A percentile compares a stretch with the other conserved stretches of the same genome.
Evolutionary conservation across 2,329 filamentous ascomycete genomes (phyloP).

Genomic region (Fusarium sp.): DNA sequence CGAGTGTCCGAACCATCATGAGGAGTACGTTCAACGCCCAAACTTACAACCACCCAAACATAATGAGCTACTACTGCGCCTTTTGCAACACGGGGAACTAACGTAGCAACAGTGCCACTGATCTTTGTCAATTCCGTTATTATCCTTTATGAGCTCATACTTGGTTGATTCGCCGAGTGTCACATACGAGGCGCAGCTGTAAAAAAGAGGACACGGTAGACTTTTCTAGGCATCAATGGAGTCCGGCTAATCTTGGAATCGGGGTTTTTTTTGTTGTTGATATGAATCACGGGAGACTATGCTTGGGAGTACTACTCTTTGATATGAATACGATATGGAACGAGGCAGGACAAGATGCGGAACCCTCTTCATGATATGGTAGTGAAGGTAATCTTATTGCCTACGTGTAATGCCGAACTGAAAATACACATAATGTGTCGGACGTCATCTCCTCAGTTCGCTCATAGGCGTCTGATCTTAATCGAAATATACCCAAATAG

Average conservation of each 20-base stretch:
- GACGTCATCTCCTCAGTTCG: background rate
- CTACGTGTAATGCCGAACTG: background rate
- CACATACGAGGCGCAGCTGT: background rate
- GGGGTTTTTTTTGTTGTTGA: conserved; percentile 31
- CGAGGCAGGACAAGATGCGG: background rate
- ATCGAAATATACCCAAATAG: conserved; percentile 14
- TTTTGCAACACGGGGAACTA: background rate
- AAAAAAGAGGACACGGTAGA: conserved; percentile 33
- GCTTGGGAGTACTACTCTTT: conserved; percentile 2
- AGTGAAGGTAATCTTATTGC: background rate
- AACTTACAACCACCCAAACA: background rate
- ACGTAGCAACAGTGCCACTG: conserved; percentile 71
- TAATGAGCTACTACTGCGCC: background rate
- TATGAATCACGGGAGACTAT: conserved; percentile 13
- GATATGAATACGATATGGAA: background rate
- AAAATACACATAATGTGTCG: background rate
- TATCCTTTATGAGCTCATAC: conserved; percentile 81
- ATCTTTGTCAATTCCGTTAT: conserved; percentile 85
- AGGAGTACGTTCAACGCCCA: conserved; percentile 67
- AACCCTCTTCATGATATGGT: background rate
- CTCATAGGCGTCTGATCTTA: conserved; percentile 14
- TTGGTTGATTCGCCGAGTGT: conserved; percentile 63
- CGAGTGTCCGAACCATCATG: conserved; percentile 90
- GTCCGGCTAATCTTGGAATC: conserved; percentile 27
- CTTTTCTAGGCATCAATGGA: conserved; percentile 34